Evolutionary conservation across 106 monocot species (phyloP), one percentile per base, ranked within the genome.

Genomic region (Dioscorea zingiberensis): DNA sequence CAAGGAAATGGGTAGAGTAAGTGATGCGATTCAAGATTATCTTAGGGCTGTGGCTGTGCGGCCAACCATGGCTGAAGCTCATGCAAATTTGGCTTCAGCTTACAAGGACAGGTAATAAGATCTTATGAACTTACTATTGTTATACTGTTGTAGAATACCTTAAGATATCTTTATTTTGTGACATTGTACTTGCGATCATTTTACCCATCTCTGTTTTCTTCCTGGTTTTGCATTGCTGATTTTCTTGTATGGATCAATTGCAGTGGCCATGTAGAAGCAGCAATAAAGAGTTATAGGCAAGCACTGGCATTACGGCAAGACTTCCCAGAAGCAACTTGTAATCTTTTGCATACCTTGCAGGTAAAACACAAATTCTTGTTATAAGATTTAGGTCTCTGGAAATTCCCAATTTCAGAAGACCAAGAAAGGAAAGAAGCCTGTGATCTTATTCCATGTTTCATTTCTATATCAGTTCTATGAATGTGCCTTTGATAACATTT

Each of bases 71-170:
- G 85, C 95, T 62, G 95, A 95, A 83, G 91, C 95, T 56, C 95
- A 95, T 85, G 95, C 95, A 74, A 91, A 95, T 71, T 70, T 95
- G 56, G 95, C 95, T 62, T 95, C 95, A 59, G 95, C 91, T 62
- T 95, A 95, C 54, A 95, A 95, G 58, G 95, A 95, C 60, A 95
- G 85, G 95, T 95, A 71, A 28, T 32, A 0, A 11, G 22, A 4
- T 21, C 22, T 59, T 46, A 9, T 38, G 16, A 0, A 7, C 30
- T 30, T 2, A 16, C 26, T 4, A 29, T 13, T 46, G 25, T 45
- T 47, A n/a, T 55, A 54, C n/a, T 57, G 17, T 51, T 19, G 9
- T 46, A 27, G 1, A 57, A 11, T 30, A 30, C 30, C 30, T 30
- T 3, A 30, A 30, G 30, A 30, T 7, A 30, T 3, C 30, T 30